Base-by-base conservation (phyloP, 306 rosid species). In the Ormosia semicastrata region DNA sequence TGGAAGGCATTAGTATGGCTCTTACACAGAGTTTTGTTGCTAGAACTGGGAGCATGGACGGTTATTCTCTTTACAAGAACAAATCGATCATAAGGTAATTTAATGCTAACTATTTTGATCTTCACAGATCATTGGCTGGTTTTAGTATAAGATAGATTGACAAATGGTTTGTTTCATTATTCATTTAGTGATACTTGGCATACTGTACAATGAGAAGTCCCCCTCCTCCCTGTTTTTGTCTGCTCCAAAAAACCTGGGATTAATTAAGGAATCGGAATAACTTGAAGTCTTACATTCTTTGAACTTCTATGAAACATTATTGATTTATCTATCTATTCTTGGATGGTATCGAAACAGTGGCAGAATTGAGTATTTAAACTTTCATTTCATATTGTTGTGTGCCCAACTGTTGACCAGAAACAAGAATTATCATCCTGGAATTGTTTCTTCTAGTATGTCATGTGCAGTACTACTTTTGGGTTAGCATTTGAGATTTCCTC, bases 61-160 rank as follows among this genome's bases (percentile, higher is more conserved):
- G 83, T 33, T 95, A 80, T 93, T 95, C 81, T 92, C 99, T 37
- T 87, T 95, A 86, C 88, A 92, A 79, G 98, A 92, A 65, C 99
- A 95, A 83, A 93, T 89, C 5, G 81, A 91, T 86, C 94, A 92
- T 29, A 95, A 95, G 98, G 98, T 93, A 79, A 77, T 66, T 32
- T 46, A 49, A 52, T 71, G 85, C 77, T 60, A 17, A 11, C 14
- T 34, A 49, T 58, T 79, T 57, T 54, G 59, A 62, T 74, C 47
- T 63, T 68, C 50, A 33, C 46, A 76, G 73, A 41, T 70, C 54
- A n/a, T 69, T 59, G 33, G 40, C 58, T 50, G 65, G 56, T 65
- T 43, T 41, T 36, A 56, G 15, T 63, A 43, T 66, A 64, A 33
- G 57, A 44, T 18, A 53, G 53, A 39, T 60, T 33, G 49, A 56